Base-by-base conservation (phyloP, 139 green algal genomes). In the Gonium pectorale region DNA sequence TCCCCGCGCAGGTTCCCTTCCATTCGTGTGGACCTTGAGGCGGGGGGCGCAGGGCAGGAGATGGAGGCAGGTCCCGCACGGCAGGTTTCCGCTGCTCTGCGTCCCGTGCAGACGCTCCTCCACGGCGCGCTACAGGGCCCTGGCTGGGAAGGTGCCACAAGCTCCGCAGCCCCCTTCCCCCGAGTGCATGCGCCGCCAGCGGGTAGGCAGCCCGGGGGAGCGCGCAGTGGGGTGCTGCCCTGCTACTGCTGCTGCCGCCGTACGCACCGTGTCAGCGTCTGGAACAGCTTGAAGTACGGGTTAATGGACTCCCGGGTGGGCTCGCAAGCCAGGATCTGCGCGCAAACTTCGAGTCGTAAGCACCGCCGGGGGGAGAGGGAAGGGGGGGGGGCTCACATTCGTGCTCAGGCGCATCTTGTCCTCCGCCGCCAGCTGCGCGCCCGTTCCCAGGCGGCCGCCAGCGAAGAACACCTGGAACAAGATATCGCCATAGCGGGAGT, bases 391-490 rank as follows among this genome's bases (percentile, higher is more conserved):
- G 33, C 89, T 87, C 69, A 97, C 93, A 63, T 94, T 95, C 59
- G 86, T 91, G 59, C 91, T 81, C 13, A 97, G 83, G 41, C 89
- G 90, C 81, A 84, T 92, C 43, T 83, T 94, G 64, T 89, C 88
- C 67, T 97, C 94, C 29, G 91, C 88, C 43, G 92, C 90, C 27
- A 97, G 89, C 40, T 91, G 93, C 54, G 90, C 92, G 64, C 95
- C 95, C 3, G 88, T 91, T 40, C 90, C 92, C 64, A 98, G 87
- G 31, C 94, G 92, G 29, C 91, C 94, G n/a, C 96, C 96, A 27
- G 94, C 93, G 88, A 98, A 98, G 11, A 96, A 88, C 66, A 98
- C 93, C 94, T 99, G 97, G 89, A 99, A 99, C 24, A 99, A 90
- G 3, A 96, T 97, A 72, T 99, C 97, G 38, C 95, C 95, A 96